Evolutionary conservation across 75 land plant species (phyloP), one percentile per base, ranked within the genome.

Genomic region (Pinus tabuliformis): DNA sequence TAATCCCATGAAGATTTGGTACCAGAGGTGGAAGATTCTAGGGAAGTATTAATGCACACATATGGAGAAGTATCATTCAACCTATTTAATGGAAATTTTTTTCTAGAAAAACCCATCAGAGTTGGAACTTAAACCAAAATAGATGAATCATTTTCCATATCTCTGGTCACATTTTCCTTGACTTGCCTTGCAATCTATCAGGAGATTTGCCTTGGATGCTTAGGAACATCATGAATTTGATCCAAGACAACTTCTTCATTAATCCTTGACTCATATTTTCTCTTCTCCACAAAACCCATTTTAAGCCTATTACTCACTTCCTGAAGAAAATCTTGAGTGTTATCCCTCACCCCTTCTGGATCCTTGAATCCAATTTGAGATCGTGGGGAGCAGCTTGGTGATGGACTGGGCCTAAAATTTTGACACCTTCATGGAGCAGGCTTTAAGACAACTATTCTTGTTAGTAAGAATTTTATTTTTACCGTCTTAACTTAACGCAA

Each of bases 371-470:
- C 74, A 24, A 28, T 26, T 72, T 72, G 58, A 72, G 74, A 72
- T 39, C 12, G 57, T 56, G 74, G 74, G 24, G 72, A 54, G 79
- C 77, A 79, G 3, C 30, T 68, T 33, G 58, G 68, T 6, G 64
- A 39, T 59, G 58, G 82, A 77, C 56, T 87, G 84, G 36, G 86
- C 83, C 60, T 80, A 75, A 17, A 70, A 36, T 74, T 75, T 56
- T 73, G 71, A 66, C 37, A 64, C 73, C 74, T 78, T 58, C 88
- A 89, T 74, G 84, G 87, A 74, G 89, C 85, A 63, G 97, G 97
- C 78, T 85, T 94, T 76, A 94, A 77, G 56, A 92, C 85, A 5
- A 94, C 92, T 80, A 94, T 94, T 78, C 83, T 88, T 70, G 95
- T 86, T 12, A 95, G 91, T 33, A 78, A 79, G 57, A 14, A 30